phyloP scores from a whole-genome alignment of 2,329 filamentous ascomycete species.

The Diaporthe ilicicola region DNA sequence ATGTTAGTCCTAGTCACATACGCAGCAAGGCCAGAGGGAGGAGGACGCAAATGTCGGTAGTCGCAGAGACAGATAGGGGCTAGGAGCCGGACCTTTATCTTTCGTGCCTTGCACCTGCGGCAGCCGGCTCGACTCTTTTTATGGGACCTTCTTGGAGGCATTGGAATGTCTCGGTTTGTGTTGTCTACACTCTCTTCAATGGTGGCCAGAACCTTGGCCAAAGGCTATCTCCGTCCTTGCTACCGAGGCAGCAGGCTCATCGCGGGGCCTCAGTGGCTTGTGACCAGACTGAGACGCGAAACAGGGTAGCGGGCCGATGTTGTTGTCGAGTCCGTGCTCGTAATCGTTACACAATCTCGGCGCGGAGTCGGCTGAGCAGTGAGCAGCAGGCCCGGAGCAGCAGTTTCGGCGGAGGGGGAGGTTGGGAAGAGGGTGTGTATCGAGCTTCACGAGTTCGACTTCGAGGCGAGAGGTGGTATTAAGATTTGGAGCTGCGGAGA shows the following conservation, averaged over 20 bases:
- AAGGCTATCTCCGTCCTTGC: conserved; percentile 22
- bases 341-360: background rate
- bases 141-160: conserved; percentile 73
- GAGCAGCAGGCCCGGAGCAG: background rate
- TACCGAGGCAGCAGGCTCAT: conserved; percentile 26
- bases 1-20: background rate
- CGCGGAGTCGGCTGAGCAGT: background rate
- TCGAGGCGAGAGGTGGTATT: conserved; percentile 1
- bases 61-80: background rate
- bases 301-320: background rate
- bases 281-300: background rate
- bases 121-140: conserved; percentile 76
- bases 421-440: background rate
- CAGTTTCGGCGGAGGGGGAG: background rate
- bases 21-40: background rate
- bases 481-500: background rate
- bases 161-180: conserved; percentile 40
- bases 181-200: background rate
- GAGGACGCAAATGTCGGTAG: background rate
- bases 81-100: conserved; percentile 67
- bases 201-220: conserved; percentile 13
- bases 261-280: conserved; percentile 11
- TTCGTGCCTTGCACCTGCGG: conserved; percentile 70
- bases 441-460: background rate
- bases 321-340: conserved; percentile 7